Conservation (phyloP, 805 yeast species). For the Lachancea waltii region DNA sequence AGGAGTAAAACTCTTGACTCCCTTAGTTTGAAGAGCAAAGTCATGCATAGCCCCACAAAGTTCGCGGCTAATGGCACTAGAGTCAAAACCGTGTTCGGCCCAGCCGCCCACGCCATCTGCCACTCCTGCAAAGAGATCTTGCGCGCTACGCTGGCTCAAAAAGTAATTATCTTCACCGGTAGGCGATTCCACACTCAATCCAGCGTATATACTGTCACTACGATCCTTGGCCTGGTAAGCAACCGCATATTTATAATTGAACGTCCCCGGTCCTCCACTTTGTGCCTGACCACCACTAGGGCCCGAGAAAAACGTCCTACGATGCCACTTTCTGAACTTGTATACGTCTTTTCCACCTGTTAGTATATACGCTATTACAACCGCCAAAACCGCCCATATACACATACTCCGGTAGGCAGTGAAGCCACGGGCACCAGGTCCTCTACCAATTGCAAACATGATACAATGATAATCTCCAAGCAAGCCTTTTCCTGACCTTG, state of each 20-base stretch:
- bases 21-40: constrained; percentile 11
- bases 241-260: constrained; percentile 52
- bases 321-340: constrained; percentile 2
- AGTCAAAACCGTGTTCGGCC: constrained; percentile 87
- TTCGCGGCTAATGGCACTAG: constrained; percentile 79
- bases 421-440: constrained; percentile 1
- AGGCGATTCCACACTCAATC: constrained; percentile 43
- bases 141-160: constrained; percentile 30
- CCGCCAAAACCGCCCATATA: constrained; percentile 1
- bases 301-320: constrained; percentile 7
- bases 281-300: constrained; percentile 1
- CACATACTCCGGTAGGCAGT: constrained; percentile 5
- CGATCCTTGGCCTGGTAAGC: constrained; percentile 73
- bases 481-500: too few relatives aligned
- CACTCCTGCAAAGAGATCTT: constrained; percentile 57
- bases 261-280: constrained; percentile 10
- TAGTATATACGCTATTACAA: constrained; percentile 5
- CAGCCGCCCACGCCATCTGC: constrained; percentile 99
- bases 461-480: too few relatives aligned
- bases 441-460: constrained; percentile 4
- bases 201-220: constrained; percentile 40
- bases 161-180: constrained; percentile 77
- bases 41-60: constrained; percentile 53
- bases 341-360: constrained; percentile 5
- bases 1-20: constrained; percentile 30